Percentiles rank a stretch among this genome's conserved stretches.
Conservation (phyloP, 225 moss, liverwort and hornwort genomes). For the Antitrichia curtipendula region DNA sequence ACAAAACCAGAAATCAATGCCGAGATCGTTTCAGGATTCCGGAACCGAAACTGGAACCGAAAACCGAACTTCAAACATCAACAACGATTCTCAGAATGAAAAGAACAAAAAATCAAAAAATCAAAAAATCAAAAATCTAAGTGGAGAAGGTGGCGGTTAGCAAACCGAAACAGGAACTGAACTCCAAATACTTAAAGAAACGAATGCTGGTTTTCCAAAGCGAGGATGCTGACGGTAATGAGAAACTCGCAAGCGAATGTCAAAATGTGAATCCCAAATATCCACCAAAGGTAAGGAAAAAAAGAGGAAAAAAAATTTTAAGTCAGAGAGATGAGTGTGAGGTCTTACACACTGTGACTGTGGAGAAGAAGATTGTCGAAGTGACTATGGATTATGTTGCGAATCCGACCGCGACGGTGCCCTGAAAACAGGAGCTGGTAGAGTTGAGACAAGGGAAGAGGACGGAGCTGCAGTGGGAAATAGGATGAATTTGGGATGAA, state of each 20-base stretch:
- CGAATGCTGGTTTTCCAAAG: neutral
- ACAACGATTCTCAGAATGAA: neutral
- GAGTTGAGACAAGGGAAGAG: neutral
- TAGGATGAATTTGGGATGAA: neutral
- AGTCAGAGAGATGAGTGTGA: too few species aligned
- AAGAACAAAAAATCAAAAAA: neutral
- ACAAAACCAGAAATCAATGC: neutral
- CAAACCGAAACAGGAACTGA: neutral
- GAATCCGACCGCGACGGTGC: neutral
- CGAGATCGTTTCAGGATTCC: neutral
- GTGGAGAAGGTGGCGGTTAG: neutral
- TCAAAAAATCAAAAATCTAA: neutral
- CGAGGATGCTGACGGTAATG: neutral
- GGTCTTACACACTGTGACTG: neutral
- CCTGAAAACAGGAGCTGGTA: neutral
- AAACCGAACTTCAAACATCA: neutral
- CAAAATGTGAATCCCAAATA: neutral
- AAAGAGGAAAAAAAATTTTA: neutral
- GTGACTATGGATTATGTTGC: neutral
- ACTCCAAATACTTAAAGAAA: neutral
- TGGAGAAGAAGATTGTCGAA: neutral
- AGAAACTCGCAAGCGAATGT: neutral
- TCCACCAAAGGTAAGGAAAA: neutral
- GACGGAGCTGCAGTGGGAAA: neutral
- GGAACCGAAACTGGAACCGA: neutral